Conservation (phyloP, 179 eudicot genomes). For the Dionaea muscipula region DNA sequence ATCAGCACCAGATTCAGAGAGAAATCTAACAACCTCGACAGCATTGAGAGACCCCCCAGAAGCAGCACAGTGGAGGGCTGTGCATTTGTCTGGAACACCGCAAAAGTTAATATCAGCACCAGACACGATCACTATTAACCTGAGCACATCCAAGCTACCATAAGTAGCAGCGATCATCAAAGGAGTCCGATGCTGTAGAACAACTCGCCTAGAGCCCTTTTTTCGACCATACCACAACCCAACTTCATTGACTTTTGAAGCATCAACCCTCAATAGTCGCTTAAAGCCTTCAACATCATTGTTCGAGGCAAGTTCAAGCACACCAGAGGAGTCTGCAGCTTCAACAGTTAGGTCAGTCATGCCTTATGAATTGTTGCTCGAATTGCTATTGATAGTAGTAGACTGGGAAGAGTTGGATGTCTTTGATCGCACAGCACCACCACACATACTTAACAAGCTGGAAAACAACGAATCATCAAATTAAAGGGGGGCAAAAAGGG, state of each 20-base stretch:
- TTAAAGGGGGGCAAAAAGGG: slow-evolving; percentile 3
- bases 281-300: slow-evolving; percentile 43
- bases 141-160: slow-evolving; percentile 45
- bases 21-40: slow-evolving; percentile 37
- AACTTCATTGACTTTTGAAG: slow-evolving; percentile 26
- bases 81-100: slow-evolving; percentile 38
- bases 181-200: slow-evolving; percentile 45
- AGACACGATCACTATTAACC: slow-evolving; percentile 26
- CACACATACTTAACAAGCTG: slow-evolving; percentile 22
- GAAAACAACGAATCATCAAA: slow-evolving; percentile 14
- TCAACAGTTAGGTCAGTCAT: slow-evolving; percentile 20
- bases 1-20: slow-evolving; percentile 44
- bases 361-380: slow-evolving; percentile 17
- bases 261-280: slow-evolving; percentile 19
- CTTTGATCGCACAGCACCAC: slow-evolving; percentile 18
- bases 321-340: slow-evolving; percentile 23
- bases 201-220: slow-evolving; percentile 40
- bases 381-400: slow-evolving; percentile 8
- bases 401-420: slow-evolving; percentile 10
- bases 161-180: slow-evolving; percentile 60
- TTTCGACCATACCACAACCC: slow-evolving; percentile 48
- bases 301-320: slow-evolving; percentile 50
- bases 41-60: slow-evolving; percentile 43
- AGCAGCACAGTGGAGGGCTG: slow-evolving; percentile 61
- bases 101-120: slow-evolving; percentile 33